Percentiles rank a stretch among this genome's conserved stretches.
Evolutionary conservation across 257 asterid genomes (phyloP).

Genomic region (Striga asiatica): DNA sequence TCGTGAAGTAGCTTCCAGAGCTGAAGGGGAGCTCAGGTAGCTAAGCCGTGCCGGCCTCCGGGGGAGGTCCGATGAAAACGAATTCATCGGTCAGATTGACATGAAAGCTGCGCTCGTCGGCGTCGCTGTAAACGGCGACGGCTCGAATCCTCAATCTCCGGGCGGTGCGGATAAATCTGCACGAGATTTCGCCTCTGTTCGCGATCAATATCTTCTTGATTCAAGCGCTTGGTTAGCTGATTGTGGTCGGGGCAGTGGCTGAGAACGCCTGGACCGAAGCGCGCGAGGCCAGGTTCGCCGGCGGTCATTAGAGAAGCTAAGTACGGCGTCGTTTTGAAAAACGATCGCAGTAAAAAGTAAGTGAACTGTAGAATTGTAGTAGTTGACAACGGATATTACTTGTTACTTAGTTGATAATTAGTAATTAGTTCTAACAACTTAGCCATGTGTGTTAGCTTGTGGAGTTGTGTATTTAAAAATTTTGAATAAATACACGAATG

Average conservation of each 20-base stretch:
- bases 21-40: constrained; percentile 61
- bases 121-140: constrained; percentile 88
- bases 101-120: constrained; percentile 71
- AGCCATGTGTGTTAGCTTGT: too few species aligned
- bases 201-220: constrained; percentile 84
- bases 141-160: constrained; percentile 72
- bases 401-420: too few species aligned
- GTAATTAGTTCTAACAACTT: too few species aligned
- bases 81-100: constrained; percentile 92
- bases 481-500: too few species aligned
- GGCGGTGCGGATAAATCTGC: constrained; percentile 79
- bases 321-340: constrained; percentile 42
- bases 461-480: too few species aligned
- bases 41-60: constrained; percentile 87
- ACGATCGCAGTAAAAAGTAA: too few species aligned
- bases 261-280: constrained; percentile 34
- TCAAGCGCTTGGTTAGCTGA: constrained; percentile 13
- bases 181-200: constrained; percentile 93
- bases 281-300: constrained; percentile 21
- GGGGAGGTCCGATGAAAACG: constrained; percentile 83
- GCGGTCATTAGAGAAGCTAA: constrained; percentile 34
- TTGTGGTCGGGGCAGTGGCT: constrained; percentile 22
- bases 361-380: too few species aligned
- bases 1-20: constrained; percentile 60
- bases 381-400: too few species aligned